A percentile compares a stretch with the other conserved stretches of the same genome.
phyloP scores from a whole-genome alignment of 2,329 filamentous ascomycete species.

The Sarocladiaceae sp. region DNA sequence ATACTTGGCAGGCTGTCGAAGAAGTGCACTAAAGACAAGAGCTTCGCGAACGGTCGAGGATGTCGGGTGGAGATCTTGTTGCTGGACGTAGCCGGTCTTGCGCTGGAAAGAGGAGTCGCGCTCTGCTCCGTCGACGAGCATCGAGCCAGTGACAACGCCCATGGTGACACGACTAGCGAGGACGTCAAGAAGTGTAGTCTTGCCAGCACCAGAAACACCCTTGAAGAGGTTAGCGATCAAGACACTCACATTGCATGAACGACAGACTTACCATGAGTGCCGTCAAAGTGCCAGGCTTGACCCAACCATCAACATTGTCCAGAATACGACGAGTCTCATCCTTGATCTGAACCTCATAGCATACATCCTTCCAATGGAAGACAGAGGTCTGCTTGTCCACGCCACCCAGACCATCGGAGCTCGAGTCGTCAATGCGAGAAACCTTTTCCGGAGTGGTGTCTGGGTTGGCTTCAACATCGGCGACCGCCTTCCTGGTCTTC shows the following conservation, averaged over 20 bases:
- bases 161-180: conserved; percentile 12
- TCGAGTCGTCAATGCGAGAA: neutral
- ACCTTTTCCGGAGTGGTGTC: conserved; percentile 2
- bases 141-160: conserved; percentile 13
- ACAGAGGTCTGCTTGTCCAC: conserved; percentile 47
- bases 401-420: neutral
- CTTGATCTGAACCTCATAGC: conserved; percentile 71
- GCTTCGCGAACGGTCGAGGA: conserved; percentile 58
- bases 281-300: conserved; percentile 82
- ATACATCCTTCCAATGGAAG: conserved; percentile 78
- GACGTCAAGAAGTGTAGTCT: conserved; percentile 14
- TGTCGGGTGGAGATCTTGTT: conserved; percentile 13
- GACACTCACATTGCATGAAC: no score
- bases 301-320: conserved; percentile 81
- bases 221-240: neutral
- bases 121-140: conserved; percentile 13
- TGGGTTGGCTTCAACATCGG: neutral
- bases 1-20: conserved; percentile 77
- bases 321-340: conserved; percentile 66
- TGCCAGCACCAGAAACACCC: conserved; percentile 28
- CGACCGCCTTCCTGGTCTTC: neutral
- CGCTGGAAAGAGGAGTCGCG: conserved; percentile 14
- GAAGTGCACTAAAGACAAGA: conserved; percentile 76
- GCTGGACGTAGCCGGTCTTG: conserved; percentile 14
- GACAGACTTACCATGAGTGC: conserved; percentile 70